phyloP scores from a whole-genome alignment of 2,329 filamentous ascomycete species.

The Fusarium circinatum region DNA sequence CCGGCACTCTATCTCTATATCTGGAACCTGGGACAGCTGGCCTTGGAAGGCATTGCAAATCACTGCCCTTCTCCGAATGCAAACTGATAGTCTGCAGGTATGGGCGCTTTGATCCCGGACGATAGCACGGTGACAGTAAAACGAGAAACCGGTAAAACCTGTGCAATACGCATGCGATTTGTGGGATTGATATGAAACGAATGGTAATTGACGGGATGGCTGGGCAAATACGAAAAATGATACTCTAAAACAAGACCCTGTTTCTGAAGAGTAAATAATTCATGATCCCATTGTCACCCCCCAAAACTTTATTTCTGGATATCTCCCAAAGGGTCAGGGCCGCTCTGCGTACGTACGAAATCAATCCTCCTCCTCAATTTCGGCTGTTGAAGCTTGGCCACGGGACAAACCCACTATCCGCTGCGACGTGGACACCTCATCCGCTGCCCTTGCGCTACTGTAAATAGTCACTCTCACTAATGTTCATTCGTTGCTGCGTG shows the following conservation, averaged over 20 bases:
- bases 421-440: constrained; percentile 7
- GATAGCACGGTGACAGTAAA: constrained; percentile 15
- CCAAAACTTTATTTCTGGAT: constrained; percentile 25
- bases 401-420: constrained; percentile 3
- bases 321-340: constrained; percentile 1
- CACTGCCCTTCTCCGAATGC: constrained; percentile 3
- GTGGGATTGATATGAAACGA: constrained; percentile 13
- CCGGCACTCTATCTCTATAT: neutral
- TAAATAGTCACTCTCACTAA: constrained; percentile 35
- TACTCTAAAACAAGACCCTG: constrained; percentile 22
- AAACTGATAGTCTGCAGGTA: neutral
- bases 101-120: constrained; percentile 9
- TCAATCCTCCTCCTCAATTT: constrained; percentile 28
- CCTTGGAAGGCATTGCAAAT: constrained; percentile 9
- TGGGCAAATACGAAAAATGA: constrained; percentile 11
- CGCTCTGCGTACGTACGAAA: neutral
- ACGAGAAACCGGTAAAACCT: constrained; percentile 15
- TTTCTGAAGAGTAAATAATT: neutral
- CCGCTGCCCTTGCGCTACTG: constrained; percentile 16
- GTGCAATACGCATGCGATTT: constrained; percentile 2
- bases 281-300: constrained; percentile 3
- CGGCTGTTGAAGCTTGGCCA: constrained; percentile 40
- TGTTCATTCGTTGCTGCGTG: constrained; percentile 10
- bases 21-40: constrained; percentile 1
- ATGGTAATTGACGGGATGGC: neutral